Conservation (phyloP, 2,329 filamentous ascomycete genomes). For the Botrytis pseudocinerea region DNA sequence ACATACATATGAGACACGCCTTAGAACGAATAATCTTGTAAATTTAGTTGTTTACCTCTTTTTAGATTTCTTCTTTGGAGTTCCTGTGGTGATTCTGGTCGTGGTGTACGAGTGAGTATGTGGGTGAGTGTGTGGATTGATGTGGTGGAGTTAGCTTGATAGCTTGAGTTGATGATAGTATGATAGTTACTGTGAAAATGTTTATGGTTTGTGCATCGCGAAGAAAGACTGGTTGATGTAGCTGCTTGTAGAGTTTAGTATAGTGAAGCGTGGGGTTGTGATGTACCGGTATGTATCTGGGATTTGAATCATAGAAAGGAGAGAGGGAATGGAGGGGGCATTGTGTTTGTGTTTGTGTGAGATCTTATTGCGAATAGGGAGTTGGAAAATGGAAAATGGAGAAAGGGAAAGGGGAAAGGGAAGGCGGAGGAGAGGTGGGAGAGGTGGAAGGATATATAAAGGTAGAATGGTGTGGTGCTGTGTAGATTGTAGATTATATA, state of each 20-base stretch:
- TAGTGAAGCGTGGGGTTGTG: background rate
- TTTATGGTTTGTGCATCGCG: background rate
- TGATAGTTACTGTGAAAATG: background rate
- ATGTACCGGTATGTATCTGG: background rate
- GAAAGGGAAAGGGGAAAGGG: background rate
- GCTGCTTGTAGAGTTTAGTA: background rate
- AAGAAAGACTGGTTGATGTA: background rate
- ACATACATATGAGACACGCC: background rate
- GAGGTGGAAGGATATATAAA: background rate
- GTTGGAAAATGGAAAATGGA: too few relatives aligned
- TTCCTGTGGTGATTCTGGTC: background rate
- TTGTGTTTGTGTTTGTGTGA: background rate
- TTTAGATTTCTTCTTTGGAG: background rate
- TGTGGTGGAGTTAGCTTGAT: background rate
- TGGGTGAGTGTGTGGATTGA: background rate
- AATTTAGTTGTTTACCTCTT: background rate
- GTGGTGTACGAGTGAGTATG: background rate
- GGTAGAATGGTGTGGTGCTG: background rate
- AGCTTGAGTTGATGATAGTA: background rate
- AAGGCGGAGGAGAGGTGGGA: too few relatives aligned
- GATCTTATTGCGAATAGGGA: background rate
- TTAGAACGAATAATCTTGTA: slow-evolving; percentile 3
- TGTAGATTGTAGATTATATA: too few relatives aligned
- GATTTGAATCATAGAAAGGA: background rate
- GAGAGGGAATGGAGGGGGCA: background rate